Evolutionary conservation across 129 eudicot genomes (phyloP).

Genomic region (Calendula officinalis): DNA sequence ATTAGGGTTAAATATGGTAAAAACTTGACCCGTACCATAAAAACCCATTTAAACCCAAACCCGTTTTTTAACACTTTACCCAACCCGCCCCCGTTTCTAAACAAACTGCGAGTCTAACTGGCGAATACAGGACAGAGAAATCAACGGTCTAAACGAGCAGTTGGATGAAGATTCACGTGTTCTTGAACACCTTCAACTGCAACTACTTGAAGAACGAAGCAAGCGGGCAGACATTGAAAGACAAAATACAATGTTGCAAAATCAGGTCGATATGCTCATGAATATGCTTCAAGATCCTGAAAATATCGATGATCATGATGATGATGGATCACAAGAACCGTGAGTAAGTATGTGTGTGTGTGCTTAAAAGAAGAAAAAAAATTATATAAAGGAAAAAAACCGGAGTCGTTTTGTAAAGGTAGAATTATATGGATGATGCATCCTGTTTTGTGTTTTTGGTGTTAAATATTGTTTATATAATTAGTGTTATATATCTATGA

Average conservation of each 20-base stretch:
- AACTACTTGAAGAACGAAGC: slow-evolving; percentile 87
- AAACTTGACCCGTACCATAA: too few relatives aligned
- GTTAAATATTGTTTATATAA: slow-evolving; percentile 22
- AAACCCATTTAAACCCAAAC: too few relatives aligned
- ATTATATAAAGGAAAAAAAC: too few relatives aligned
- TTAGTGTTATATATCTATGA: slow-evolving; percentile 1
- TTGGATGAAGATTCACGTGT: slow-evolving; percentile 75
- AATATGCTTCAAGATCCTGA: slow-evolving; percentile 81
- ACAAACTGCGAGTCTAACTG: slow-evolving; percentile 2
- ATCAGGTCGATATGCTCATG: slow-evolving; percentile 86
- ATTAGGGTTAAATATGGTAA: background rate
- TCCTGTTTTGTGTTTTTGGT: slow-evolving; percentile 27
- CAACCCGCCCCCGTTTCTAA: too few relatives aligned
- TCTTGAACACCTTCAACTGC: slow-evolving; percentile 83
- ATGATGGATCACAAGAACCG: slow-evolving; percentile 47
- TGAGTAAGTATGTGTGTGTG: slow-evolving; percentile 3
- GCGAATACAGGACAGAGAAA: slow-evolving; percentile 79
- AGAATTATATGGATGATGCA: slow-evolving; percentile 23
- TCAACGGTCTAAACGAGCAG: slow-evolving; percentile 82
- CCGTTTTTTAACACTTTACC: too few relatives aligned
- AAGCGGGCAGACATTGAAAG: slow-evolving; percentile 84
- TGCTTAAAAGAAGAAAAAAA: background rate
- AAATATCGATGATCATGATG: slow-evolving; percentile 34
- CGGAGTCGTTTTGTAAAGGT: slow-evolving; percentile 24
- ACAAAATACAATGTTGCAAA: slow-evolving; percentile 68